Base-by-base conservation (phyloP, 108 stramenopile genomes). In the Asterionellopsis glacialis region DNA sequence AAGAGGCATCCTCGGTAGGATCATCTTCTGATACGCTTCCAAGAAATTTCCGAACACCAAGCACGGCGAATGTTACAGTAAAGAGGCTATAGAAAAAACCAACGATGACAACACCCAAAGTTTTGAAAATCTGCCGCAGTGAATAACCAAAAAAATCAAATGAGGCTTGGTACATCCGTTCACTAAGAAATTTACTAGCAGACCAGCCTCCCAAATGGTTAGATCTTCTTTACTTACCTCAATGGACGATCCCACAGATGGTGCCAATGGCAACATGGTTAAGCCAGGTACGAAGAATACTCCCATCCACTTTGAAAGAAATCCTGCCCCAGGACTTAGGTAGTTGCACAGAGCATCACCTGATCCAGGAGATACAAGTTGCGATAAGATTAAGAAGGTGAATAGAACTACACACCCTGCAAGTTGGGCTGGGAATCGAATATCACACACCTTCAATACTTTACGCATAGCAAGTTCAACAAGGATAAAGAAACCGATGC, bases 101-200 rank as follows among this genome's bases (percentile, higher is more conserved):
- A 21, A 60, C 43, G 24, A 60, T 18, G 23, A 60, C 59, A 13
- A 60, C 59, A 60, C 13, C 19, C 13, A 60, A 21, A 15, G 41
- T 42, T 42, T 60, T 60, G 59, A 47, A 15, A 33, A 60, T 45
- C 59, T 60, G 21, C 44, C 26, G 1, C 39, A 47, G 12, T 23
- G 22, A 15, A 25, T 11, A 26, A 9, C 1, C 2, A 54, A 4
- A 5, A 26, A 23, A 22, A 26, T 26, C 25, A 15, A 43, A 5
- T 41, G 6, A 33, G 33, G 33, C 2, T 33, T n/a, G n/a, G n/a
- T n/a, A n/a, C n/a, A n/a, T n/a, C n/a, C n/a, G n/a, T n/a, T n/a
- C n/a, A n/a, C n/a, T n/a, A n/a, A n/a, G n/a, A n/a, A 33, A 41
- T 9, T 9, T 9, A 33, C 11, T 18, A 13, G 41, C 12, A 26